These are phyloP conservation scores for Meyerozyma guilliermondii DNA, from an alignment of 1,139 yeast genomes.

Conservation along the genomic window DNA sequence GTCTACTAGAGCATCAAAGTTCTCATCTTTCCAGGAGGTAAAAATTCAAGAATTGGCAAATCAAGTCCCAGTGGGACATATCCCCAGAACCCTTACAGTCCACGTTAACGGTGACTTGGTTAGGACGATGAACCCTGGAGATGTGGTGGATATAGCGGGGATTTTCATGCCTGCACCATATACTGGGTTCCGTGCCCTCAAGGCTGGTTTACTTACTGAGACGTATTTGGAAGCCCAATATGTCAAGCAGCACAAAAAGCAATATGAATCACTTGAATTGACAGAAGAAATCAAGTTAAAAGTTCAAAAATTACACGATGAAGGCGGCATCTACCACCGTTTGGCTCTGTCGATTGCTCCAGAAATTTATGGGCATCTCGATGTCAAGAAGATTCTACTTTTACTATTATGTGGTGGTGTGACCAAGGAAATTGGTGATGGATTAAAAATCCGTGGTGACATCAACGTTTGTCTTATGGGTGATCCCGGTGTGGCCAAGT, in stretches of 20 bases:
- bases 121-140: constrained; percentile 88
- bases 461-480: constrained; percentile 97
- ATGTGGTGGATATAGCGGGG: constrained; percentile 88
- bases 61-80: constrained; percentile 97
- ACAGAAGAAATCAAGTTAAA: constrained; percentile 52
- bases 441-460: constrained; percentile 96
- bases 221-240: constrained; percentile 88
- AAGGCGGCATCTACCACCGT: constrained; percentile 73
- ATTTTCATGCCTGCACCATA: constrained; percentile 91
- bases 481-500: constrained; percentile 99
- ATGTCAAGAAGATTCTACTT: constrained; percentile 86
- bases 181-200: constrained; percentile 88
- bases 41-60: constrained; percentile 90
- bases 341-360: constrained; percentile 93
- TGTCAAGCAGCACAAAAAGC: constrained; percentile 83
- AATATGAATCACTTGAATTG: constrained; percentile 64
- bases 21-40: constrained; percentile 92
- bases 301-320: constrained; percentile 44
- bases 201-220: constrained; percentile 91
- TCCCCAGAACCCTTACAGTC: constrained; percentile 80
- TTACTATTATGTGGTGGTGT: constrained; percentile 92
- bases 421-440: constrained; percentile 91
- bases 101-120: constrained; percentile 90
- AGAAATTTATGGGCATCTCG: constrained; percentile 91
- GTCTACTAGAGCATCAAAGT: constrained; percentile 94